Base-by-base conservation (phyloP, 2,329 filamentous ascomycete genomes). In the Beauveria rudraprayagi region DNA sequence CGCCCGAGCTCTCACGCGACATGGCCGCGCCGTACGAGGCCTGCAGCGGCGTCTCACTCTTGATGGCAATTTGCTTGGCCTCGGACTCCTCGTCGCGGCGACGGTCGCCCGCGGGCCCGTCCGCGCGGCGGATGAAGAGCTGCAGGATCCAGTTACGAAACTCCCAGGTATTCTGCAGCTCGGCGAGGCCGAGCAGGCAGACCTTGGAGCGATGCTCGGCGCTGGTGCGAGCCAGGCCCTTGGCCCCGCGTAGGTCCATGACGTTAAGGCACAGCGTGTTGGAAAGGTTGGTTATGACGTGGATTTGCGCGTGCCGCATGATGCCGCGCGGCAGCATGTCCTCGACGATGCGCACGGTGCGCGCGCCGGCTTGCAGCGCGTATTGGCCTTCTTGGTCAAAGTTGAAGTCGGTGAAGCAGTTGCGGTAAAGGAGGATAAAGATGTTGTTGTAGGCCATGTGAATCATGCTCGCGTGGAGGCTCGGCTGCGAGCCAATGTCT, bases 101-200 rank as follows among this genome's bases (percentile, higher is more conserved):
- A 24, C 40, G 26, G 17, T 53, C 2, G 77, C 77, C 0, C 75
- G 79, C 22, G 75, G 72, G 53, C 75, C 72, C 51, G 63, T 80
- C 78, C 2, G 78, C 65, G 50, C 77, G 79, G 6, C 77, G 76
- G 37, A 80, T 78, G 62, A 81, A 81, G 0, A 80, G 67, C 62
- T 80, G 72, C 3, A 80, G 65, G 0, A 80, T 75, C 75, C 76
- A 77, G 59, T 80, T 80, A 16, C 77, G 77, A 9, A 80, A 67
- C 54, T 79, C 77, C 78, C 78, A 81, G 0, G 75, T 77, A 57
- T 76, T 77, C 61, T 80, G 78, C 9, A 80, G 65, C 62, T 81
- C 78, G 55, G 78, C 73, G 0, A 80, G 64, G 0, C 78, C 77
- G 19, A 81, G 64, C 0, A 80, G 66, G 61, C 78, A 80, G 0